Evolutionary conservation across 2,329 filamentous ascomycete species (phyloP), one percentile per base, ranked within the genome.

Genomic region (Beauveria varroae): DNA sequence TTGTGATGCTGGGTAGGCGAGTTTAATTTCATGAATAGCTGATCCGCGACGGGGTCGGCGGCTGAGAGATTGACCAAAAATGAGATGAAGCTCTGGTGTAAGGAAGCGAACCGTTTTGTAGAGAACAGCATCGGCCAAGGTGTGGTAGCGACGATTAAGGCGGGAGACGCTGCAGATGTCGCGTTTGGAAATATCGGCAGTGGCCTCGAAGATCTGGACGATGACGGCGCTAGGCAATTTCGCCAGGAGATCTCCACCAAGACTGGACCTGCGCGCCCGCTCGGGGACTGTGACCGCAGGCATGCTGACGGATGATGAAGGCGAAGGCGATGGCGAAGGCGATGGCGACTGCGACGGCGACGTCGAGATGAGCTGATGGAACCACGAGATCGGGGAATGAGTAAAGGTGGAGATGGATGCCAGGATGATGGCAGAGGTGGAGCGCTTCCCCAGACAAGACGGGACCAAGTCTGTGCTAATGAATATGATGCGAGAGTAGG

Each of bases 41-140:
- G 78, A 80, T 16, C 78, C 79, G 22, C 79, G 77, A 47, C 79
- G 74, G 6, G 76, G 77, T 2, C 79, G 73, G 50, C 76, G 75
- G 14, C 66, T 70, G 20, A 81, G 76, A 10, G 78, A 79, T 68
- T 80, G 71, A 65, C 77, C 77, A 67, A 81, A 81, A 59, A 75
- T 72, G 16, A 81, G 70, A 64, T 81, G 79, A 24, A 79, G 74
- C 64, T 79, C 75, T 0, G 78, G 78, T 34, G 73, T 74, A 43
- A 77, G 71, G 69, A 80, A 81, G 24, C 72, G 73, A 2, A 81
- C 76, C 5, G 71, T 76, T 65, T 77, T 74, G 69, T 81, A 79
- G 24, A 81, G 71, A 9, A 81, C 69, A 3, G 76, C 74, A 65
- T 81, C 79, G 64, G 77, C 77, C 24, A 80, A 67, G 51, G 68